phyloP scores from a whole-genome alignment of 2,329 filamentous ascomycete species.

The Biscogniauxia sp. region DNA sequence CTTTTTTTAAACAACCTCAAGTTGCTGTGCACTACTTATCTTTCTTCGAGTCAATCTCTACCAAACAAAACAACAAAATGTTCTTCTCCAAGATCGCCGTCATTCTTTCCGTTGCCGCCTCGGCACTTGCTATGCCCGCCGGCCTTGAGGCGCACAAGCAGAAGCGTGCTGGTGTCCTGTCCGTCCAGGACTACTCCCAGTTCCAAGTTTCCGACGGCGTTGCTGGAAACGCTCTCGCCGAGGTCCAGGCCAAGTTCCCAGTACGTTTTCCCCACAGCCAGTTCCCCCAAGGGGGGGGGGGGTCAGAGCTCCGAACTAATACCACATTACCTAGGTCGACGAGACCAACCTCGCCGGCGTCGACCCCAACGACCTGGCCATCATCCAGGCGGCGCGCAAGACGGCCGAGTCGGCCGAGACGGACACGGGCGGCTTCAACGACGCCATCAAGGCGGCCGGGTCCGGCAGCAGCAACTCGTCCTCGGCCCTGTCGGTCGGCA shows the following conservation, averaged over 20 bases:
- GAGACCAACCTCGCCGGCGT: slow-evolving; percentile 44
- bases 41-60: slow-evolving; percentile 34
- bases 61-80: too few relatives aligned
- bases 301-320: too few relatives aligned
- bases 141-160: neutral
- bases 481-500: slow-evolving; percentile 50
- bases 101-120: slow-evolving; percentile 36
- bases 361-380: slow-evolving; percentile 45
- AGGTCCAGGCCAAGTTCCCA: slow-evolving; percentile 54
- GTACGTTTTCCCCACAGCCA: slow-evolving; percentile 38
- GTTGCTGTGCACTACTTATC: too few relatives aligned
- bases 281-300: too few relatives aligned
- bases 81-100: slow-evolving; percentile 16
- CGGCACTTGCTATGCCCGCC: slow-evolving; percentile 34
- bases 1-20: too few relatives aligned
- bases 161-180: slow-evolving; percentile 10
- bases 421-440: slow-evolving; percentile 46
- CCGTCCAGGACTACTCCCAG: slow-evolving; percentile 9
- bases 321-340: slow-evolving; percentile 36
- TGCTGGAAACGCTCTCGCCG: slow-evolving; percentile 51
- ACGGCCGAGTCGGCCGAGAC: slow-evolving; percentile 55
- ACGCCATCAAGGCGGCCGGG: slow-evolving; percentile 47
- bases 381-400: slow-evolving; percentile 47
- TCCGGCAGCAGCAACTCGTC: slow-evolving; percentile 35
- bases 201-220: slow-evolving; percentile 52